Conservation (phyloP, 805 yeast species). For the Kuraishia floccosa region DNA sequence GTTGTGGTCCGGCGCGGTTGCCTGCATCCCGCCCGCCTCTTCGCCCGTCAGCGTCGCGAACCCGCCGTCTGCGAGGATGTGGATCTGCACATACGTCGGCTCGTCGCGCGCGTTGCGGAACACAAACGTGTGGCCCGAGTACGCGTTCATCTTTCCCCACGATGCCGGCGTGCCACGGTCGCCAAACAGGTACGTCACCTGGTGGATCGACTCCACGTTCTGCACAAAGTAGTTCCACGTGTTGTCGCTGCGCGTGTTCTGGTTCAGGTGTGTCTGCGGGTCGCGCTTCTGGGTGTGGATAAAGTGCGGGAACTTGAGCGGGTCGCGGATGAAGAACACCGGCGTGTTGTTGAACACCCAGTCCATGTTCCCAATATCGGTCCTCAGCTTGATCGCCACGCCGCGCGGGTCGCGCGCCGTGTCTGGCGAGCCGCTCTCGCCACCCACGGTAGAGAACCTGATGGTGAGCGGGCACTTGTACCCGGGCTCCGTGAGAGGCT, state of each 20-base stretch:
- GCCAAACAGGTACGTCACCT: constrained; percentile 43
- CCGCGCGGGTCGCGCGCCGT: constrained; percentile 65
- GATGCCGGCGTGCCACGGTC: constrained; percentile 49
- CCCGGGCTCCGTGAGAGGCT: constrained; percentile 27
- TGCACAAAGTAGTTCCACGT: constrained; percentile 48
- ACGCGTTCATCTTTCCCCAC: constrained; percentile 48
- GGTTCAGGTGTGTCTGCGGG: constrained; percentile 48
- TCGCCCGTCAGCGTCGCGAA: constrained; percentile 29
- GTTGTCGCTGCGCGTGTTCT: constrained; percentile 31
- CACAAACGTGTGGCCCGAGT: constrained; percentile 57
- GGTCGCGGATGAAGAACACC: constrained; percentile 53
- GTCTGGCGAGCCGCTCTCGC: constrained; percentile 58
- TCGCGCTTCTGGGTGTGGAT: constrained; percentile 64
- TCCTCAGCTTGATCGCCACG: constrained; percentile 51
- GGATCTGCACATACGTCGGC: constrained; percentile 45
- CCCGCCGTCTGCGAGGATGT: constrained; percentile 39
- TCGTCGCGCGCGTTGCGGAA: constrained; percentile 39
- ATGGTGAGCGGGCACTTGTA: constrained; percentile 29
- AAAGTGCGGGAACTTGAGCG: constrained; percentile 51
- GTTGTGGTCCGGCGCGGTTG: constrained; percentile 40
- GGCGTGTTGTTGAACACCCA: constrained; percentile 73
- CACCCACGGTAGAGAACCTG: constrained; percentile 60
- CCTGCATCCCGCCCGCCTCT: constrained; percentile 34
- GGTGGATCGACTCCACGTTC: constrained; percentile 48
- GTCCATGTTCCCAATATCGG: constrained; percentile 59